A percentile compares a stretch with the other conserved stretches of the same genome.
phyloP scores from a whole-genome alignment of 495 filamentous ascomycete species.

The Polyplosphaeria fusca region DNA sequence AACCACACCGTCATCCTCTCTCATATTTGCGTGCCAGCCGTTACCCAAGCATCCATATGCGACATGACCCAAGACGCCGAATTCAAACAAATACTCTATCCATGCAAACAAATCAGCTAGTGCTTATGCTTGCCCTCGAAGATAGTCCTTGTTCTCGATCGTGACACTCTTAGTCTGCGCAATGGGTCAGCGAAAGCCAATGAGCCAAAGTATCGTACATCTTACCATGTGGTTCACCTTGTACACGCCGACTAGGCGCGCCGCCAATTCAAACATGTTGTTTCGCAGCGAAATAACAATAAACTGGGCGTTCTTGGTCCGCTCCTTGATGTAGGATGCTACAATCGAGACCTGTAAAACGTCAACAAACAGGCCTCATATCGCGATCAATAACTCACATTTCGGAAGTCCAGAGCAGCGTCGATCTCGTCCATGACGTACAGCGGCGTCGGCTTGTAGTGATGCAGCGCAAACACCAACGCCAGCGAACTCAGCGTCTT shows the following conservation, averaged over 20 bases:
- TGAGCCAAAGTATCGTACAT: no score
- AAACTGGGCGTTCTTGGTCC: slow-evolving; percentile 98
- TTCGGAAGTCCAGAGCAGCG: slow-evolving; percentile 94
- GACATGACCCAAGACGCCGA: no score
- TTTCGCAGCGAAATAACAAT: slow-evolving; percentile 97
- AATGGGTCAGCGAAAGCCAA: no score
- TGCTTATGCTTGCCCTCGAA: no score
- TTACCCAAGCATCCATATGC: no score
- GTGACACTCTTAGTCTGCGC: slow-evolving; percentile 81
- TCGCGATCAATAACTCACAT: slow-evolving; percentile 58
- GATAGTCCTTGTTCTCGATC: slow-evolving; percentile 89
- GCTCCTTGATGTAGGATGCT: slow-evolving; percentile 96
- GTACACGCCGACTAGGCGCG: slow-evolving; percentile 90
- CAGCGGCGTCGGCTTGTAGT: slow-evolving; percentile 94
- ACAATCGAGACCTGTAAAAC: slow-evolving; percentile 86
- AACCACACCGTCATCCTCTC: no score
- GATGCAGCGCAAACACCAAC: slow-evolving; percentile 93
- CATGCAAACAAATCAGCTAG: no score
- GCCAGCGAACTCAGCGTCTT: slow-evolving; percentile 94
- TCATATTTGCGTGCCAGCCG: no score
- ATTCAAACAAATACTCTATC: no score
- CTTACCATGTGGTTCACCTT: slow-evolving; percentile 97
- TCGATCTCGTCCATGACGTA: slow-evolving; percentile 99
- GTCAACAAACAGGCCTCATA: slow-evolving; percentile 13
- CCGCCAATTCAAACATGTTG: slow-evolving; percentile 99